phyloP scores from a whole-genome alignment of 495 filamentous ascomycete species.

The Lichenothelia convexa region DNA sequence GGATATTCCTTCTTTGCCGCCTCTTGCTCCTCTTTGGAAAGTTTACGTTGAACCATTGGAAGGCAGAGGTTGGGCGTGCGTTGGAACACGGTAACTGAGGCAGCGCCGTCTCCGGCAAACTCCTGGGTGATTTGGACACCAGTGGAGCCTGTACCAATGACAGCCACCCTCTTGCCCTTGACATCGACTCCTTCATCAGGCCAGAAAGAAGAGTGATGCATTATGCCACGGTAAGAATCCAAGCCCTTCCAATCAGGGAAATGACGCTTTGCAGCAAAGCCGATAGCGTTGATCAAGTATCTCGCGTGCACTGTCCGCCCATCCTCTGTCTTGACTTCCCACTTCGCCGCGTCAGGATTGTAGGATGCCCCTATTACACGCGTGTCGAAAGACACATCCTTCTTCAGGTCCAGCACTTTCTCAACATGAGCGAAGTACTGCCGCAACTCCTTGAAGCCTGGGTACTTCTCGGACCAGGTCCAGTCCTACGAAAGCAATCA shows the following conservation, averaged over 20 bases:
- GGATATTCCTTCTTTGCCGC: conserved; percentile 25
- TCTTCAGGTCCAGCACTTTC: conserved; percentile 23
- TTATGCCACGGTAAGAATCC: conserved; percentile 24
- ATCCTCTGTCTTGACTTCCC: conserved; percentile 21
- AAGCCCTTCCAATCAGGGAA: conserved; percentile 21
- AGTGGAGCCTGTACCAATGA: conserved; percentile 39
- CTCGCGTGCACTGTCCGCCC: conserved; percentile 12
- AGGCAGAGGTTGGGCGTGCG: conserved; percentile 36
- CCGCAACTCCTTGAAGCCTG: conserved; percentile 20
- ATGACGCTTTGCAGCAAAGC: conserved; percentile 22
- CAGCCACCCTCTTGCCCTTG: conserved; percentile 33
- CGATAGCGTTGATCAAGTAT: conserved; percentile 23
- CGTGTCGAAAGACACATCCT: conserved; percentile 26
- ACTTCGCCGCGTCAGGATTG: conserved; percentile 18
- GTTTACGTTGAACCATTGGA: conserved; percentile 29
- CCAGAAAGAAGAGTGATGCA: conserved; percentile 36
- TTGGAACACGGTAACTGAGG: conserved; percentile 30
- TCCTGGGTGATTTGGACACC: conserved; percentile 34
- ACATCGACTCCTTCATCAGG: conserved; percentile 29
- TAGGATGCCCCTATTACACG: conserved; percentile 22
- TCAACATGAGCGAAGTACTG: conserved; percentile 28
- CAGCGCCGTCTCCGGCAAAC: conserved; percentile 20
- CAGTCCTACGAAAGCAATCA: conserved; percentile 16
- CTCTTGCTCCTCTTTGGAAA: conserved; percentile 29
- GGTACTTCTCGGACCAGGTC: conserved; percentile 28